Evolutionary conservation across 495 filamentous ascomycete species (phyloP), one percentile per base, ranked within the genome.

Genomic region (Margaritispora aquatica): DNA sequence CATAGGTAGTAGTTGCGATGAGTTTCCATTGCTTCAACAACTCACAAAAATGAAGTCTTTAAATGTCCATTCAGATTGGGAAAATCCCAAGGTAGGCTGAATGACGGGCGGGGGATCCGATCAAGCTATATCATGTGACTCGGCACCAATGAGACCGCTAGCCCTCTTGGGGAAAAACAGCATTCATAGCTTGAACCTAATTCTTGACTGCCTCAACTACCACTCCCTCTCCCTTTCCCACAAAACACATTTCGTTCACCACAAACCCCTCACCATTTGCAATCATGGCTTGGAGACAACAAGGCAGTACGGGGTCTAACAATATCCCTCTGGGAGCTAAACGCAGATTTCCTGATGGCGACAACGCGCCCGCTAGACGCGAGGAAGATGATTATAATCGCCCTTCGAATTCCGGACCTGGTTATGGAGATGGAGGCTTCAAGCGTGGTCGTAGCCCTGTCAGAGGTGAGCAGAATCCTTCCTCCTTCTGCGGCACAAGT

Each of bases 251-350:
- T 44, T 17, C 38, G 17, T 17, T 17, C 3, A 17, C 24, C 13
- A 51, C 21, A 24, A 5, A 51, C 17, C 44, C 19, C 24, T 21
- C 13, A 52, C 1, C 9, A 11, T 2, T n/a, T 41, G 20, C 27
- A 27, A 54, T 22, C 52, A 96, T 96, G 92, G 79, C 90, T 63
- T 96, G 92, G 92, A 86, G 92, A 71, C 89, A 85, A 67, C 90
- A 96, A 78, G 95, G 95, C 55, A 94, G 96, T 69, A 99, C 95
- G 13, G 95, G 95, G 50, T 97, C 95, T 47, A 99, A 99, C 76
- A 97, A 97, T 65, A 94, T 97, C 68, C 95, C 95, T 62, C 75
- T 99, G 59, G 95, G 95, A 27, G 88, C 81, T 62, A 80, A 86
- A 59, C 90, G 95, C 66, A 88, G 92, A 60, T 95, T 97, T 64